A percentile compares a stretch with the other conserved stretches of the same genome.
Evolutionary conservation across 2,329 filamentous ascomycete species (phyloP).

Genomic region (Pseudogymnoascus sp.): DNA sequence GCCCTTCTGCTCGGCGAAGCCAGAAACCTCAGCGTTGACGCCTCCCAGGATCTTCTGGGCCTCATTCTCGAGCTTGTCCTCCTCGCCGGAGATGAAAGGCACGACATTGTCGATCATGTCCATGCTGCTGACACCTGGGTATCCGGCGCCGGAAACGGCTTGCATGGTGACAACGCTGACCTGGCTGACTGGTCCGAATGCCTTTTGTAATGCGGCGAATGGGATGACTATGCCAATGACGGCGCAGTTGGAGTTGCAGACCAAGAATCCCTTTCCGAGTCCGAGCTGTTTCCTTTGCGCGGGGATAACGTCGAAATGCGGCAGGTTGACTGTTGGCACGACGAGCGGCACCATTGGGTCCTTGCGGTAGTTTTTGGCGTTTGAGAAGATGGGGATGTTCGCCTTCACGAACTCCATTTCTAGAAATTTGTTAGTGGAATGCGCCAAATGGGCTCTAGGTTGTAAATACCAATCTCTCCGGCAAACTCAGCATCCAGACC

Average conservation of each 20-base stretch:
- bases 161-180: slow-evolving; percentile 86
- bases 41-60: slow-evolving; percentile 86
- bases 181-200: slow-evolving; percentile 73
- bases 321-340: slow-evolving; percentile 88
- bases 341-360: slow-evolving; percentile 87
- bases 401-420: slow-evolving; percentile 87
- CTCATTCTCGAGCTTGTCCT: slow-evolving; percentile 93
- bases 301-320: slow-evolving; percentile 80
- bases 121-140: slow-evolving; percentile 85
- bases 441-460: background rate
- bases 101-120: slow-evolving; percentile 95
- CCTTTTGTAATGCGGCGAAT: slow-evolving; percentile 79
- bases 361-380: slow-evolving; percentile 93
- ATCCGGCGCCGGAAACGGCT: slow-evolving; percentile 86
- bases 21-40: slow-evolving; percentile 63
- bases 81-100: slow-evolving; percentile 86
- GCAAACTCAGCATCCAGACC: slow-evolving; percentile 90
- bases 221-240: slow-evolving; percentile 95
- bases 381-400: slow-evolving; percentile 89
- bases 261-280: slow-evolving; percentile 79
- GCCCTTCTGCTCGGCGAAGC: slow-evolving; percentile 65
- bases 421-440: slow-evolving; percentile 30
- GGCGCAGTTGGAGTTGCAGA: slow-evolving; percentile 97
- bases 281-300: slow-evolving; percentile 69
- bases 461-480: slow-evolving; percentile 73